Evolutionary conservation across 2,329 filamentous ascomycete species (phyloP), one percentile per base, ranked within the genome.

Genomic region (Diaporthe nobilis): DNA sequence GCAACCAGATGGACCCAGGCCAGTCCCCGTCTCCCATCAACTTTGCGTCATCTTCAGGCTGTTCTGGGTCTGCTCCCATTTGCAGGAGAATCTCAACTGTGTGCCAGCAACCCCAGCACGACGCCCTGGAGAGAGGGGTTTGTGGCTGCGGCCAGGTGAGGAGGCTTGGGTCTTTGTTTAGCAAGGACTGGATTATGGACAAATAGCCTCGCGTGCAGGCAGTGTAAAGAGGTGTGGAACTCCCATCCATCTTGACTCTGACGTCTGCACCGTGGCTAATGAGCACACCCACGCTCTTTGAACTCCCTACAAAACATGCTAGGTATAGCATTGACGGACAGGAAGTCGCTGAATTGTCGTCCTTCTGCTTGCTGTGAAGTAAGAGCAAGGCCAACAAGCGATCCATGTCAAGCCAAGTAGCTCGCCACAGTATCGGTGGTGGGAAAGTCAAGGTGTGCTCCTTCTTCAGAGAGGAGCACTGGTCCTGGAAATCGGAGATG

Each of bases 361-460:
- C 28, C 3, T 44, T 22, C 42, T n/a, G 42, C 25, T 47, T 3
- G n/a, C 70, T 39, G 31, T 72, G n/a, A 10, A 25, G 28, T 39
- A 72, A 7, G 10, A 72, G 22, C 8, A 51, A n/a, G 7, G 9
- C 39, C 17, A 72, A 6, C 37, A 72, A 8, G 49, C 15, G 70
- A n/a, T 37, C 12, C 70, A 72, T 72, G 20, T 47, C 55, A 15
- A 60, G 70, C 70, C 70, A 72, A 3, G 42, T 37, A 5, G 70
- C 70, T 31, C 70, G 60, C 70, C 53, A 72, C 10, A 60, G n/a
- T 12, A 72, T 37, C 25, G 42, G 31, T 4, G 39, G 13, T 25
- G 28, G 70, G 51, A 39, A 72, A 15, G 25, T 22, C 47, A 31
- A 55, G 49, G 9, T 12, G 1, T 55, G 31, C n/a, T 70, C 34